A percentile compares a stretch with the other conserved stretches of the same genome.
Conservation (phyloP, 345 rosid genomes). For the Rhizophora mangle region DNA sequence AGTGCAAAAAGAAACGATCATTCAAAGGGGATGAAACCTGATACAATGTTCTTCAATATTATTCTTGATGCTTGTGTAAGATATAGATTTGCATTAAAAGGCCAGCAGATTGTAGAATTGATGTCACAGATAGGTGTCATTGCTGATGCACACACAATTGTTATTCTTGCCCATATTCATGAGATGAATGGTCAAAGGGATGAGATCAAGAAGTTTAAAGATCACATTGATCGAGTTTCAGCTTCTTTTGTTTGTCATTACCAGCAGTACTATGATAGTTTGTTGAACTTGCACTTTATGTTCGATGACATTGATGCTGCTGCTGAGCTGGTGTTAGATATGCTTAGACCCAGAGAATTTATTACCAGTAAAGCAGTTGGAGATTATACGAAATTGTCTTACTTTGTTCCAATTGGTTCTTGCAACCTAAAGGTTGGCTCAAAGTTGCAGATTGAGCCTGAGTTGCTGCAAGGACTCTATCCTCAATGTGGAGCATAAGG, state of each 20-base stretch:
- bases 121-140: conserved; percentile 53
- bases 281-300: conserved; percentile 66
- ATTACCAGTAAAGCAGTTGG: conserved; percentile 19
- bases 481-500: conserved; percentile 32
- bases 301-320: conserved; percentile 73
- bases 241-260: conserved; percentile 47
- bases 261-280: conserved; percentile 52
- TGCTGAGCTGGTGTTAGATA: conserved; percentile 48
- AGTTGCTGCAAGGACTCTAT: conserved; percentile 47
- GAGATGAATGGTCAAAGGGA: conserved; percentile 73
- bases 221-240: conserved; percentile 43
- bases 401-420: conserved; percentile 70
- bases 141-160: conserved; percentile 74
- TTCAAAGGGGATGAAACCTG: conserved; percentile 47
- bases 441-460: conserved; percentile 54
- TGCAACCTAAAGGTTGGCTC: conserved; percentile 54
- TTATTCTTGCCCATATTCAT: conserved; percentile 51
- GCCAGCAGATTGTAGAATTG: conserved; percentile 63
- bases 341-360: conserved; percentile 34
- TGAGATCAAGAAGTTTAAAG: conserved; percentile 69
- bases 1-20: conserved; percentile 19
- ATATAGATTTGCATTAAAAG: conserved; percentile 61
- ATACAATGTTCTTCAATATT: conserved; percentile 65
- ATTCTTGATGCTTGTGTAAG: conserved; percentile 73
- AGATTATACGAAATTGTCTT: conserved; percentile 29